Evolutionary conservation across 2,329 filamentous ascomycete genomes (phyloP), one percentile per base, ranked within the genome.

Genomic region (Byssochlamys sp.): DNA sequence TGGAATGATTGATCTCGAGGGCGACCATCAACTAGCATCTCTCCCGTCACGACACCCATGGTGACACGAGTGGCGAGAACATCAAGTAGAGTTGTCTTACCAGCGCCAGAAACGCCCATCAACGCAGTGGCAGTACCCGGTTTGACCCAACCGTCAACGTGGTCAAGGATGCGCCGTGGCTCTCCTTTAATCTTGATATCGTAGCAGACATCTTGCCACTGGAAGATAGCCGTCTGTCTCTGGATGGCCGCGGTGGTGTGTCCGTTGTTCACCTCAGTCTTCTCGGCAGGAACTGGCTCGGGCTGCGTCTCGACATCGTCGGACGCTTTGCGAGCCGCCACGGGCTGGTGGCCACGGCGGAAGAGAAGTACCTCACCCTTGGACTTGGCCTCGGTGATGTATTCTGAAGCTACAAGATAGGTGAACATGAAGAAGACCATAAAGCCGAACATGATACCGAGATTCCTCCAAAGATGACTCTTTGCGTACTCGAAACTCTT

Each of bases 81-180:
- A 71, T 96, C 89, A 4, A 96, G 79, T 11, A 96, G 80, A 0
- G 91, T 95, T 0, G 91, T 96, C 72, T 96, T 96, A 49, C 91
- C 91, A 10, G 91, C 91, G 58, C 91, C 90, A 28, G 87, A 91
- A 3, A 91, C 89, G 73, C 90, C 89, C 90, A 96, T 95, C 2
- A 95, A 78, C 9, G 90, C 91, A 1, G 90, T 96, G 54, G 95
- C 69, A 4, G 89, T 95, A 58, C 91, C 91, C 3, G 91, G 91
- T 73, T 95, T 92, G 57, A 96, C 90, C 89, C 90, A 96, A 29
- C 91, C 91, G 63, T 92, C 87, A 12, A 96, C 88, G 61, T 92
- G 78, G 64, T 96, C 86, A 60, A 96, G 77, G 62, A 96, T 86
- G 35, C 87, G 83, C 7, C 90, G 82, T 1, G 80, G 75, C 63